Percentiles rank a stretch among this genome's conserved stretches.
Conservation (phyloP, 2,329 filamentous ascomycete genomes). For the Hymenoscyphus scutula region DNA sequence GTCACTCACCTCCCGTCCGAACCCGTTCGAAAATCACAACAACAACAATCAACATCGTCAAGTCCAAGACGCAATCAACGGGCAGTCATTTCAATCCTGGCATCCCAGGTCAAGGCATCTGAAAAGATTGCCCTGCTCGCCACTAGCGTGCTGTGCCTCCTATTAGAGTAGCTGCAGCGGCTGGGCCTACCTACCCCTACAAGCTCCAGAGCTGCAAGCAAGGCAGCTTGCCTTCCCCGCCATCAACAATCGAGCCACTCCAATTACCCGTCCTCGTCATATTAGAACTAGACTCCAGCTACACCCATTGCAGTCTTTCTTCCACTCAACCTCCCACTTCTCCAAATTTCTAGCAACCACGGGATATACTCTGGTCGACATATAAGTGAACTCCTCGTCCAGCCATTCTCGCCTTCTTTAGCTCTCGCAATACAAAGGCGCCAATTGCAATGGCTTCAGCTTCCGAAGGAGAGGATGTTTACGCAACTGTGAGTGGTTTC, state of each 20-base stretch:
- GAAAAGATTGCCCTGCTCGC: too few relatives aligned
- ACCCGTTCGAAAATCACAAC: too few relatives aligned
- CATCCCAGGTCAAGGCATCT: too few relatives aligned
- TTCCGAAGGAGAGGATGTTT: slow-evolving; percentile 53
- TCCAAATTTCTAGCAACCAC: neutral
- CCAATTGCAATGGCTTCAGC: slow-evolving; percentile 40
- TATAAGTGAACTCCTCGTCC: neutral
- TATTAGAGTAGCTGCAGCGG: too few relatives aligned
- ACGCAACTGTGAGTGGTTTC: slow-evolving; percentile 54
- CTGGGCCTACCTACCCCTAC: too few relatives aligned
- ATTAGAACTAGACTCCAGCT: neutral
- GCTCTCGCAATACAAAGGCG: slow-evolving; percentile 4
- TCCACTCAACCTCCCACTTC: neutral
- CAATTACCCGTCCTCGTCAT: neutral
- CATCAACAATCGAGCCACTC: slow-evolving; percentile 3
- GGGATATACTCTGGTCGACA: neutral
- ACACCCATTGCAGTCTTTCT: neutral
- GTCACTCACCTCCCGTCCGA: too few relatives aligned
- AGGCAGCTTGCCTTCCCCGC: neutral
- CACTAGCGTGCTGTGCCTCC: too few relatives aligned
- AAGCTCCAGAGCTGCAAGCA: neutral
- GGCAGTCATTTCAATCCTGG: too few relatives aligned
- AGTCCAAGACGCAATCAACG: too few relatives aligned
- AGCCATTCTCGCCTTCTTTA: slow-evolving; percentile 10
- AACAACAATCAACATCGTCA: too few relatives aligned